phyloP scores from a whole-genome alignment of 1,284 basidiomycete species.

The Sphagnurus paluster region DNA sequence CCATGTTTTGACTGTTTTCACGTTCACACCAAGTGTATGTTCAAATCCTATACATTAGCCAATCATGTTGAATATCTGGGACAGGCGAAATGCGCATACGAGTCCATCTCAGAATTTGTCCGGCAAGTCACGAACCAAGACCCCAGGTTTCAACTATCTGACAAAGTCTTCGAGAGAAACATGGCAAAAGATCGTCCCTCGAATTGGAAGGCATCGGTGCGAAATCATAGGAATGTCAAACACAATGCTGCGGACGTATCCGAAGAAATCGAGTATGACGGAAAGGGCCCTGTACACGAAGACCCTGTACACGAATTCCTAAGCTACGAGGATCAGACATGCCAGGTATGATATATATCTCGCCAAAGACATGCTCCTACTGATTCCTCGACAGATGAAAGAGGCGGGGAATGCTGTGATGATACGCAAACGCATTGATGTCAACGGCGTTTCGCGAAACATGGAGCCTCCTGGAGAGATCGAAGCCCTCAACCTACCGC shows the following conservation, averaged over 20 bases:
- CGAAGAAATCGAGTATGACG: constrained; percentile 14
- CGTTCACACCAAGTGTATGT: constrained; percentile 60
- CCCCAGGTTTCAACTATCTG: constrained; percentile 32
- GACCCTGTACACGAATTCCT: no score
- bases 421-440: constrained; percentile 80
- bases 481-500: constrained; percentile 53
- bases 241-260: constrained; percentile 30
- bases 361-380: background rate
- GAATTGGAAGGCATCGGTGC: background rate
- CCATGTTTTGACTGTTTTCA: constrained; percentile 72
- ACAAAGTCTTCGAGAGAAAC: constrained; percentile 21
- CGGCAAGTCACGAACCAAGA: constrained; percentile 48
- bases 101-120: constrained; percentile 55
- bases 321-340: no score
- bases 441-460: constrained; percentile 62
- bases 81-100: constrained; percentile 59
- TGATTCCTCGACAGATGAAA: constrained; percentile 8
- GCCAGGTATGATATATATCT: background rate
- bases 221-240: constrained; percentile 31
- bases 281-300: no score
- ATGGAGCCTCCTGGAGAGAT: constrained; percentile 70
- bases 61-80: background rate
- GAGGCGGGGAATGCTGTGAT: constrained; percentile 37
- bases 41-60: background rate
- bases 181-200: constrained; percentile 14